Evolutionary conservation across 768 basidiomycete species (phyloP), one percentile per base, ranked within the genome.

Genomic region (Suillus alpinus): DNA sequence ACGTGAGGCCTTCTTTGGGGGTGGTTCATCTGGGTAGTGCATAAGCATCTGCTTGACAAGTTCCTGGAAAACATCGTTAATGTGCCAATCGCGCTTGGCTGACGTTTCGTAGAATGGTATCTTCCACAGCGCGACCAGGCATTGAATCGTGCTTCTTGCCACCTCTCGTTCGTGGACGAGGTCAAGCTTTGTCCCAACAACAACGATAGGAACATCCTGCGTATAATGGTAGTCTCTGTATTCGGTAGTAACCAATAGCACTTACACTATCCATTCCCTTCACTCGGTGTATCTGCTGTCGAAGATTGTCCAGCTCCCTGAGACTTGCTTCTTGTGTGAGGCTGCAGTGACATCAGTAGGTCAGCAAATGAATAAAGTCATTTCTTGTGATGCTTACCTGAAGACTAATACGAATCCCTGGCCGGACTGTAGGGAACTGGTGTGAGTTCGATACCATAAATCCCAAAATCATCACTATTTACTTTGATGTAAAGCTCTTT

Each of bases 131-230:
- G 73, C 78, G 20, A 87, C 83, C 12, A 91, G 81, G 10, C 83
- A 75, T 67, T 88, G 83, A 37, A 92, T 88, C 0, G 83, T 84
- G 44, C 70, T 77, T 50, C 81, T 78, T 18, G 85, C 83, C 6
- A 95, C 89, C 69, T 94, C 91, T 36, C 94, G 83, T 71, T 95
- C 93, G 61, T 83, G 86, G 31, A 82, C 83, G 41, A 95, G 82
- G 71, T 95, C 94, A 44, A 89, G 78, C 71, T 94, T 93, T 34
- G 92, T 94, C 46, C 92, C 93, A 9, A 93, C 93, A 16, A 94
- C 82, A 12, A 94, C 89, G 63, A 95, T 90, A 9, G 93, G 94
- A 20, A 92, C 76, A 34, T 75, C 76, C 86, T 89, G 58, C 12
- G 63, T 37, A 43, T 49, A 41, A 49, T 23, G 40, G 7, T 32